Percentiles rank a stretch among this genome's conserved stretches.
phyloP scores from a whole-genome alignment of 768 basidiomycete genomes.

The Floccularia luteovirens region DNA sequence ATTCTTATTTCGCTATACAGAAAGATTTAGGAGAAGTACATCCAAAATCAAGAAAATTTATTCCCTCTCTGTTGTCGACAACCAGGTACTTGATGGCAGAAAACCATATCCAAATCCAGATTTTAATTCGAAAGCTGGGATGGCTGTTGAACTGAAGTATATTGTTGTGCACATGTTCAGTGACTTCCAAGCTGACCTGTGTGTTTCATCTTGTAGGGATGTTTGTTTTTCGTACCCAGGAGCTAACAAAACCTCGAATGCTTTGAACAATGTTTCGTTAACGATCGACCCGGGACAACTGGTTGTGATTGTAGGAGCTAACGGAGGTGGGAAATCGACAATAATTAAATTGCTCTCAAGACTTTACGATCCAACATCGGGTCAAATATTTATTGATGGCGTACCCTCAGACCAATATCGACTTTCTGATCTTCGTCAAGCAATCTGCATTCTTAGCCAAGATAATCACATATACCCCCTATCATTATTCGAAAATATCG shows the following conservation, averaged over 20 bases:
- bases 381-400: constrained; percentile 36
- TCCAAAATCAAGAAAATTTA: constrained; percentile 25
- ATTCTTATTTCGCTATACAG: constrained; percentile 9
- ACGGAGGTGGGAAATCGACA: constrained; percentile 50
- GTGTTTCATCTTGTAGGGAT: constrained; percentile 22
- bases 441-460: constrained; percentile 42
- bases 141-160: constrained; percentile 21
- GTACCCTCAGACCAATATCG: constrained; percentile 27
- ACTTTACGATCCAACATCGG: constrained; percentile 37
- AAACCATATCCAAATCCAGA: constrained; percentile 14
- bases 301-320: constrained; percentile 50
- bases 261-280: constrained; percentile 32
- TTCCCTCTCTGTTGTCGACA: constrained; percentile 8
- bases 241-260: constrained; percentile 22
- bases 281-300: constrained; percentile 37
- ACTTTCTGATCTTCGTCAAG: constrained; percentile 28
- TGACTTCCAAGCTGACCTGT: neutral
- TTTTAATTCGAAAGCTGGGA: constrained; percentile 11
- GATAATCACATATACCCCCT: constrained; percentile 41
- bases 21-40: constrained; percentile 15
- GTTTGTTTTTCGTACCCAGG: constrained; percentile 48
- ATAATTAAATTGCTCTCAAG: constrained; percentile 42
- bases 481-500: constrained; percentile 31
- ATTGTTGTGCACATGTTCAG: neutral
- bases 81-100: constrained; percentile 17